phyloP scores from a whole-genome alignment of 2,329 filamentous ascomycete species.

The Botrytis cinerea region DNA sequence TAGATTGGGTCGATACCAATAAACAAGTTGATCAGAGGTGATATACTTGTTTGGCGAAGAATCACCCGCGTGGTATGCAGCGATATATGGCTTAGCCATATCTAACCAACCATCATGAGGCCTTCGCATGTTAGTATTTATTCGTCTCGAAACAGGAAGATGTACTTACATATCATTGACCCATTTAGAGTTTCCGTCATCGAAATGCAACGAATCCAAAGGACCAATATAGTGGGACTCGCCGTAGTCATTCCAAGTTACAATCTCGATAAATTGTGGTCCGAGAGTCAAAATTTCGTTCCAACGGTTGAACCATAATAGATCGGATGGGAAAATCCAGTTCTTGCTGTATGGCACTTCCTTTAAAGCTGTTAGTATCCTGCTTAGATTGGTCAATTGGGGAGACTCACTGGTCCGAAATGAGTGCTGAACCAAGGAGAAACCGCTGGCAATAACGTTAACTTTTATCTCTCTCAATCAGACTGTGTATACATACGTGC shows the following conservation, averaged over 20 bases:
- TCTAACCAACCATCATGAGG: conserved; percentile 52
- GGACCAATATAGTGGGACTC: conserved; percentile 55
- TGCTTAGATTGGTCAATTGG: conserved; percentile 41
- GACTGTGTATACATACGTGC: conserved; percentile 25
- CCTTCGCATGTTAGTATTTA: conserved; percentile 24
- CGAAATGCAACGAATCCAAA: conserved; percentile 44
- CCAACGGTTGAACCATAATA: conserved; percentile 46
- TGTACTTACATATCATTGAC: conserved; percentile 33
- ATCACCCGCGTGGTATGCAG: conserved; percentile 31
- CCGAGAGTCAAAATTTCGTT: conserved; percentile 44
- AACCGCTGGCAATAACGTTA: conserved; percentile 29
- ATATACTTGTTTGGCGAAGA: conserved; percentile 28
- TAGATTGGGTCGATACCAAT: conserved; percentile 46
- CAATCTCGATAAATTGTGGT: conserved; percentile 48
- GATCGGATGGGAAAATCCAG: conserved; percentile 47
- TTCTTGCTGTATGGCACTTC: conserved; percentile 44
- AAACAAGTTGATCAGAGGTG: conserved; percentile 41
- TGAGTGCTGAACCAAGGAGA: conserved; percentile 44
- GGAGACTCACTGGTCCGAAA: conserved; percentile 49
- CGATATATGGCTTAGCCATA: conserved; percentile 34
- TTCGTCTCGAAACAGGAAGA: neutral
- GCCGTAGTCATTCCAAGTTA: conserved; percentile 54
- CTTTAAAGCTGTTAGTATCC: conserved; percentile 31
- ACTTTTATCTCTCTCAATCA: neutral
- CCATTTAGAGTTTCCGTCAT: conserved; percentile 44